Conservation (phyloP, 371 early-diverging fungal species). For the Blakeslea trispora region DNA sequence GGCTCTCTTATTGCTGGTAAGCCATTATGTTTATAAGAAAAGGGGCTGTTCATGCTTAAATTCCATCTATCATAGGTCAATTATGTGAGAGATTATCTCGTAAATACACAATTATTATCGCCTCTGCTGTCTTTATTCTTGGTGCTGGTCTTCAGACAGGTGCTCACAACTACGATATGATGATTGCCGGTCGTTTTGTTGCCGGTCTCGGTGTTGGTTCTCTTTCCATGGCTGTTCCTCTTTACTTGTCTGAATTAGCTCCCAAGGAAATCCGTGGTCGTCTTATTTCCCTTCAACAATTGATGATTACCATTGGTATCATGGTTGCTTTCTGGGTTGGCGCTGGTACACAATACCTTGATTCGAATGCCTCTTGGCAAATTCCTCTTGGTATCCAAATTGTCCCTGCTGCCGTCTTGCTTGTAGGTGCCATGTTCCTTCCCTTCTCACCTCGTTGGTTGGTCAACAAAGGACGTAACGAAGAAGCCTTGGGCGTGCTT, state of each 20-base stretch:
- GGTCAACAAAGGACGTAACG: constrained; percentile 56
- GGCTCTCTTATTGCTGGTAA: constrained; percentile 52
- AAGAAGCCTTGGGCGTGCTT: constrained; percentile 77
- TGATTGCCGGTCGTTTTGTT: constrained; percentile 70
- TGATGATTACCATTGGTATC: constrained; percentile 50
- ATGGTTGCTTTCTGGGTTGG: constrained; percentile 55
- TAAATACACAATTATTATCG: constrained; percentile 42
- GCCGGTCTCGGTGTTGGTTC: constrained; percentile 83
- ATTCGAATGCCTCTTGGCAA: constrained; percentile 39
- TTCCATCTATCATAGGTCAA: constrained; percentile 23
- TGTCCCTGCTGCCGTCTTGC: constrained; percentile 48
- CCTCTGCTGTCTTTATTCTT: constrained; percentile 34
- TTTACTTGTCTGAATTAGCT: constrained; percentile 63
- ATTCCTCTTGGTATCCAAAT: constrained; percentile 57
- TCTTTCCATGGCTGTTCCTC: constrained; percentile 64
- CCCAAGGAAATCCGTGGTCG: constrained; percentile 56
- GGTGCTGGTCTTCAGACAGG: constrained; percentile 60
- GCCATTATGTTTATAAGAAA: not conserved
- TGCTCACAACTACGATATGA: constrained; percentile 50
- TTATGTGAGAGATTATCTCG: constrained; percentile 43
- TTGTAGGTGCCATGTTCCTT: constrained; percentile 51
- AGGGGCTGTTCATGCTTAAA: not conserved
- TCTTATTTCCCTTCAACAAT: constrained; percentile 50
- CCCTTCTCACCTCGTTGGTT: constrained; percentile 69
- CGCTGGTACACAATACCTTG: constrained; percentile 37